Percentiles rank a stretch among this genome's conserved stretches.
These are phyloP conservation scores for Amniculicola lignicola DNA, from an alignment of 495 filamentous ascomycete species.

Conservation along the genomic window DNA sequence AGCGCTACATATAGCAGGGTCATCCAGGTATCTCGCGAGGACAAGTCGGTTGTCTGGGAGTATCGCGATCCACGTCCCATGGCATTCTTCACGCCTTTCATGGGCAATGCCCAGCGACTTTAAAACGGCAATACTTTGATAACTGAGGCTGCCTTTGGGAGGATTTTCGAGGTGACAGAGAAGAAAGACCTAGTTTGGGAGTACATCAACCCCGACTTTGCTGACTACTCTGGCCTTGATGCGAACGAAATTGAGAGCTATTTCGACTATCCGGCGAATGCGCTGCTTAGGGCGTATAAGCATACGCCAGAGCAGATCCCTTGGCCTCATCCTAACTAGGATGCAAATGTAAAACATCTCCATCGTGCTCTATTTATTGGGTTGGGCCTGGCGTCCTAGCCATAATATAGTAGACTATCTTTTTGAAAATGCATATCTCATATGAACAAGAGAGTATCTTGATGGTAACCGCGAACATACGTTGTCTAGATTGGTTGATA, in stretches of 20 bases:
- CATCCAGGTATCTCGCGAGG: constrained; percentile 41
- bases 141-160: constrained; percentile 44
- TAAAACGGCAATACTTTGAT: constrained; percentile 45
- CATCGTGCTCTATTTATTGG: too few species aligned
- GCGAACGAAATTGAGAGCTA: constrained; percentile 35
- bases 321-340: constrained; percentile 33
- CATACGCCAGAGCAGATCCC: constrained; percentile 41
- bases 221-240: constrained; percentile 31
- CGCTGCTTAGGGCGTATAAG: constrained; percentile 44
- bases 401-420: too few species aligned
- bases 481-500: constrained; percentile 13
- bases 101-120: constrained; percentile 49
- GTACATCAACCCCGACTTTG: constrained; percentile 41
- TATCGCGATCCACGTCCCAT: constrained; percentile 46
- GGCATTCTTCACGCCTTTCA: constrained; percentile 51
- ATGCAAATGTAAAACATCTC: not conserved
- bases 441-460: too few species aligned
- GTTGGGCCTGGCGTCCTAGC: too few species aligned
- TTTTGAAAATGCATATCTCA: too few species aligned
- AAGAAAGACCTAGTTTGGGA: constrained; percentile 42
- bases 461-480: too few species aligned
- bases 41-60: constrained; percentile 46
- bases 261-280: constrained; percentile 42
- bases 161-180: constrained; percentile 42
- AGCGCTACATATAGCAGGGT: constrained; percentile 47